phyloP scores from a whole-genome alignment of 495 filamentous ascomycete genomes.

The Haplographium delicatum region DNA sequence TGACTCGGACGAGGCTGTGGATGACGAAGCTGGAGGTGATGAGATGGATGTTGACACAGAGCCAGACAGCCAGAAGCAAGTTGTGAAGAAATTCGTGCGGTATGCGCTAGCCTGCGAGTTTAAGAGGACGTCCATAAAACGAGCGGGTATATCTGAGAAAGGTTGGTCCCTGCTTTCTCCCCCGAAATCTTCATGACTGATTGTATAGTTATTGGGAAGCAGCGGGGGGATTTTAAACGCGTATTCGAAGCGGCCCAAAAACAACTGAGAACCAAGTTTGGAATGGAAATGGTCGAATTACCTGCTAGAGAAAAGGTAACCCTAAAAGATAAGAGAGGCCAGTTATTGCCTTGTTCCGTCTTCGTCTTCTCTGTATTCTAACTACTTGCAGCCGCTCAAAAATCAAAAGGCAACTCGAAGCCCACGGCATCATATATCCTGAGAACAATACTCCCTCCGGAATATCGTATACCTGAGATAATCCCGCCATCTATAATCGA shows the following conservation, averaged over 20 bases:
- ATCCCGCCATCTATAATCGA: constrained; percentile 63
- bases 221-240: constrained; percentile 58
- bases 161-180: constrained; percentile 31
- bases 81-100: constrained; percentile 88
- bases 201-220: constrained; percentile 42
- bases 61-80: constrained; percentile 47
- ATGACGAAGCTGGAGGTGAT: constrained; percentile 27
- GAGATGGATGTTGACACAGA: constrained; percentile 35
- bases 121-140: constrained; percentile 67
- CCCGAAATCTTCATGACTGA: constrained; percentile 12
- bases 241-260: constrained; percentile 65
- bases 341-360: constrained; percentile 19
- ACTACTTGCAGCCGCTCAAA: constrained; percentile 32
- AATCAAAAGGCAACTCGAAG: constrained; percentile 34
- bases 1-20: constrained; percentile 30
- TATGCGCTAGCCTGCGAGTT: constrained; percentile 86
- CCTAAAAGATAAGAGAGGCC: constrained; percentile 69
- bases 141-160: constrained; percentile 75
- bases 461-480: constrained; percentile 59
- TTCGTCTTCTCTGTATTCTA: background rate
- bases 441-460: constrained; percentile 58
- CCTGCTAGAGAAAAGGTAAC: constrained; percentile 65
- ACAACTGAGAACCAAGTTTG: constrained; percentile 21
- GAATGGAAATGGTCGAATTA: constrained; percentile 26
- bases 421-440: constrained; percentile 70